phyloP scores from a whole-genome alignment of 352 stramenopile genomes.

The Phytophthora pisi region DNA sequence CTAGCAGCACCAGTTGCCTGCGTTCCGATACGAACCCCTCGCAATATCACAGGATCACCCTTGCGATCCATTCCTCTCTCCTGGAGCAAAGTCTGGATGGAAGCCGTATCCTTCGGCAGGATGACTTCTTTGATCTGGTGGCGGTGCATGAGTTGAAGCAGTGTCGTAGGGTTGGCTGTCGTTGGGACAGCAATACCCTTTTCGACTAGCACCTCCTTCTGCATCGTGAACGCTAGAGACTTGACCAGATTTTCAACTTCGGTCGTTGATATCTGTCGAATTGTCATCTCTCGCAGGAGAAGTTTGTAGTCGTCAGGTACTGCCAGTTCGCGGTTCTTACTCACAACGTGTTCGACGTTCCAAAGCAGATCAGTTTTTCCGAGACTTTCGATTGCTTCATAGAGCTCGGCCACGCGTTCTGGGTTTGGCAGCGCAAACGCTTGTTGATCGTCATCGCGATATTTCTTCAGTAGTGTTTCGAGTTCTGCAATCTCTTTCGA shows the following conservation, averaged over 20 bases:
- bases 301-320: constrained; percentile 49
- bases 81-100: constrained; percentile 56
- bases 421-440: constrained; percentile 54
- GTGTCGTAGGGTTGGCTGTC: constrained; percentile 52
- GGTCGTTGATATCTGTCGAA: constrained; percentile 56
- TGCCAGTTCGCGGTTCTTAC: constrained; percentile 58
- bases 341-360: constrained; percentile 77
- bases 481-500: constrained; percentile 63
- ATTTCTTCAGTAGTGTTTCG: constrained; percentile 56
- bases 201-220: constrained; percentile 61
- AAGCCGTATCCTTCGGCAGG: constrained; percentile 43
- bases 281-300: constrained; percentile 57
- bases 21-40: constrained; percentile 69
- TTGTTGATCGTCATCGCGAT: constrained; percentile 18
- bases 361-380: constrained; percentile 76
- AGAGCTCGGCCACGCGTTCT: constrained; percentile 74
- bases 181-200: constrained; percentile 50
- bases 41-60: constrained; percentile 60
- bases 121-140: constrained; percentile 61
- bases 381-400: constrained; percentile 60
- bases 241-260: constrained; percentile 67
- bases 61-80: constrained; percentile 64
- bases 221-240: constrained; percentile 56
- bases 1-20: constrained; percentile 23
- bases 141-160: constrained; percentile 59